Evolutionary conservation across 345 rosid genomes (phyloP).

Genomic region (Mercurialis annua): DNA sequence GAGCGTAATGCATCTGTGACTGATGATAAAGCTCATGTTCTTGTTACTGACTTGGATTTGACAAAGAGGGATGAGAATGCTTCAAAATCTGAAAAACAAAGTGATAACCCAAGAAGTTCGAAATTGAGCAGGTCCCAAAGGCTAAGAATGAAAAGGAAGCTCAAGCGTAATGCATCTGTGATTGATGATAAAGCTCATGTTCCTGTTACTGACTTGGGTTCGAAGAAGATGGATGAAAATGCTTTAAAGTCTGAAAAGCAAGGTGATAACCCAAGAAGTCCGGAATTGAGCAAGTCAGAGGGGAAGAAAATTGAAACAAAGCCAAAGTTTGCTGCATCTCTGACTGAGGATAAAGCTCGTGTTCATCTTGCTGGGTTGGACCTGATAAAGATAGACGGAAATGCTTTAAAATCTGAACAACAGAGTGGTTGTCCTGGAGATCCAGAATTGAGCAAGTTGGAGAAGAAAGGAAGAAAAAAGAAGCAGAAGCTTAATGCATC

Average conservation of each 20-base stretch:
- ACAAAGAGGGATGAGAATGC: neutral
- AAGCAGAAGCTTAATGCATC: slow-evolving; percentile 7
- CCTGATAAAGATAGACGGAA: neutral
- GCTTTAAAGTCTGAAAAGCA: neutral
- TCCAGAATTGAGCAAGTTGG: neutral
- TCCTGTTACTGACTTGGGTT: neutral
- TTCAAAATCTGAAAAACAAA: slow-evolving; percentile 8
- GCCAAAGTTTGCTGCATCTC: no score
- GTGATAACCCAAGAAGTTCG: slow-evolving; percentile 4
- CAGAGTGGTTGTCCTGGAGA: slow-evolving; percentile 7
- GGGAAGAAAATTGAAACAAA: no score
- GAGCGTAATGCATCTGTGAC: neutral
- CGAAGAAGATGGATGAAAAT: neutral
- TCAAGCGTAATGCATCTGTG: no score
- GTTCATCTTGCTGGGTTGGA: neutral
- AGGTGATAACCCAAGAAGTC: neutral
- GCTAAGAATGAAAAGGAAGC: no score
- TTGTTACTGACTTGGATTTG: neutral
- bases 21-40: neutral
- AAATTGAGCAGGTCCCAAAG: neutral
- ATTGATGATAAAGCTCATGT: neutral
- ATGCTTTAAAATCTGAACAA: neutral
- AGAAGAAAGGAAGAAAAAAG: slow-evolving; percentile 12
- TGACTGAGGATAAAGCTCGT: no score
- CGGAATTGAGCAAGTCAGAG: neutral